A percentile compares a stretch with the other conserved stretches of the same genome.
These are phyloP conservation scores for Amoeboradix gromovi DNA, from an alignment of 371 early-diverging fungal genomes.

Conservation along the genomic window DNA sequence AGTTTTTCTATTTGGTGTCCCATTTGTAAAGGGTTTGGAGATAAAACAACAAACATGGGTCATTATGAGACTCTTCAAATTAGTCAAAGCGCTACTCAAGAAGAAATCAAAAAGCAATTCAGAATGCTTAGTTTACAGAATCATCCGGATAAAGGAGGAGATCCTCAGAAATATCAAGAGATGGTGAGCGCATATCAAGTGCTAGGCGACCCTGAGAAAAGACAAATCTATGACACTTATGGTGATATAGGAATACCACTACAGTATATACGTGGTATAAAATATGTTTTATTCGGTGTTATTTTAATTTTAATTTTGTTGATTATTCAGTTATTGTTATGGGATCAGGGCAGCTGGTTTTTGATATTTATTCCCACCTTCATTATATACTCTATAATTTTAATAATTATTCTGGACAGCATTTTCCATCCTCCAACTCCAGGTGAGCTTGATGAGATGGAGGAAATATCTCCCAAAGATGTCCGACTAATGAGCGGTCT, in stretches of 20 bases:
- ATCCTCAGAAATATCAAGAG: neutral
- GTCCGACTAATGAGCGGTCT: neutral
- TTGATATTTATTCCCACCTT: neutral
- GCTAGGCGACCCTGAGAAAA: neutral
- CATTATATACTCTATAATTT: neutral
- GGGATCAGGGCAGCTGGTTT: neutral
- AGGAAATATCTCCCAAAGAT: neutral
- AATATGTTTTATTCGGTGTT: neutral
- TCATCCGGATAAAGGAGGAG: conserved; percentile 16
- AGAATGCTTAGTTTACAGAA: neutral
- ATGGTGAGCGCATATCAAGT: neutral
- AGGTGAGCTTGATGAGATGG: neutral
- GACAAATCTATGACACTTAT: neutral
- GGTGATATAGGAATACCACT: neutral
- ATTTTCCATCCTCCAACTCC: neutral
- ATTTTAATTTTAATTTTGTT: neutral
- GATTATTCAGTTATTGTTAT: neutral
- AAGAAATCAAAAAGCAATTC: neutral
- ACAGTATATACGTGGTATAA: neutral
- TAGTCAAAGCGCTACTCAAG: neutral
- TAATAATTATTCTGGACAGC: neutral
- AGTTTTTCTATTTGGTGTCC: no score
- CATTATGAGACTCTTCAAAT: neutral
- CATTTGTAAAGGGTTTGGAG: no score
- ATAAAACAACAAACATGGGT: no score